Base-by-base conservation (phyloP, 441 rosid species). In the Mallotus japonicus region DNA sequence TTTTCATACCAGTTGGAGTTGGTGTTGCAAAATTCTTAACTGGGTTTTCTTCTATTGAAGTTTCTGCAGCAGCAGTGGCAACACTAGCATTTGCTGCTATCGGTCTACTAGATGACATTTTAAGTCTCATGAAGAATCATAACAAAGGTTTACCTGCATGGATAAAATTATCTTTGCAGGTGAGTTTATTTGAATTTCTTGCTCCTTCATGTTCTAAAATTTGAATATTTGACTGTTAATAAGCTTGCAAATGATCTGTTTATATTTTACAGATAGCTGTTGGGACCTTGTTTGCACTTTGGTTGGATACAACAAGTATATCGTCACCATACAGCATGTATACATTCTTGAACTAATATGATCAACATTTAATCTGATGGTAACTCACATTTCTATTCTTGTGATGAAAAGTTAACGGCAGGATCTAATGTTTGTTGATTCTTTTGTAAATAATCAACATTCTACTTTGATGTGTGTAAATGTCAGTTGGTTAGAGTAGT, bases 281-380 rank as follows among this genome's bases (percentile, higher is more conserved):
- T 56, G 98, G 95, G 75, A 84, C 82, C 40, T 83, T 80, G 75
- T 95, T 95, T 79, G 81, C 96, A 28, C 81, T 88, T 78, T 92
- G 99, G 99, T 83, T 95, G 96, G 85, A 87, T 75, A 42, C 78
- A 17, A 59, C 92, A 60, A 82, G 59, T 62, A 80, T 95, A 73
- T 77, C 96, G 49, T 87, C 96, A 72, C 98, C 97, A 54, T 95
- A 95, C 89, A 89, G 95, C 97, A 95, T 95, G 97, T 91, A 95
- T 87, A 95, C 84, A 87, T 86, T 92, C 98, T 88, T 92, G 85
- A 81, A 86, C 96, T 89, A 84, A 79, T 86, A 81, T 87, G 86
- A 83, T 83, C 87, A 85, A 84, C 88, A 88, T 85, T 84, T 88
- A 24, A 57, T 86, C 77, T 86, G 86, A 89, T 69, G 96, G 93